Conservation (phyloP, 768 basidiomycete genomes). For the Collybiopsis confluens region DNA sequence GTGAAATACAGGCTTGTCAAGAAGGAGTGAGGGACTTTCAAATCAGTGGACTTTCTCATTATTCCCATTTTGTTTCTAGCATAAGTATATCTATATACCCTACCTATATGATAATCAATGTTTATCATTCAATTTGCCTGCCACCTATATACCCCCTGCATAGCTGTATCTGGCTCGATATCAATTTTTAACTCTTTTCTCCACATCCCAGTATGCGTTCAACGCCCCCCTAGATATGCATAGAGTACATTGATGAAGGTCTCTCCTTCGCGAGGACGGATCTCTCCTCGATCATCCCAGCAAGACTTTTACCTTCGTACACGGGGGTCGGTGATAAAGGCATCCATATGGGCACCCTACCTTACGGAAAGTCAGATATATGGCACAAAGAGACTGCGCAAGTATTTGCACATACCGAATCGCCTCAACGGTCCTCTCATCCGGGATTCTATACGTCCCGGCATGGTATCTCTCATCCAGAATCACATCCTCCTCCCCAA, state of each 20-base stretch:
- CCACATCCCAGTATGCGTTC: constrained; percentile 18
- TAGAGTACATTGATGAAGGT: constrained; percentile 15
- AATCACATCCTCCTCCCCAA: constrained; percentile 17
- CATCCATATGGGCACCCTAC: constrained; percentile 20
- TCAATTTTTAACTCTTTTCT: constrained; percentile 5
- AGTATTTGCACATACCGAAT: background rate
- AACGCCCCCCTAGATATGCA: constrained; percentile 21
- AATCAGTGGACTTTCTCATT: too few relatives aligned
- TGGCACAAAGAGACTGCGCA: background rate
- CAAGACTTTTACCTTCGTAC: constrained; percentile 22
- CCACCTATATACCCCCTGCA: too few relatives aligned
- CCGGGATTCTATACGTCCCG: constrained; percentile 19
- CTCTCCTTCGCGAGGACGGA: background rate
- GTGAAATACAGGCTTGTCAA: background rate
- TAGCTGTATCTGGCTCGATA: too few relatives aligned
- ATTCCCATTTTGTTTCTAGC: too few relatives aligned
- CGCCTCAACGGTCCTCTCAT: constrained; percentile 19
- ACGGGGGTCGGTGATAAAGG: constrained; percentile 23
- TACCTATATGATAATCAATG: too few relatives aligned
- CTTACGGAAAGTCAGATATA: constrained; percentile 8
- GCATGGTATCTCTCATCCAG: constrained; percentile 21
- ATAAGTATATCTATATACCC: too few relatives aligned
- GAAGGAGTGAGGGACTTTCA: too few relatives aligned
- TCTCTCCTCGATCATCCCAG: constrained; percentile 21
- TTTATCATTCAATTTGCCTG: too few relatives aligned